Evolutionary conservation across 495 filamentous ascomycete species (phyloP).

Genomic region (Talaromyces borbonicus): DNA sequence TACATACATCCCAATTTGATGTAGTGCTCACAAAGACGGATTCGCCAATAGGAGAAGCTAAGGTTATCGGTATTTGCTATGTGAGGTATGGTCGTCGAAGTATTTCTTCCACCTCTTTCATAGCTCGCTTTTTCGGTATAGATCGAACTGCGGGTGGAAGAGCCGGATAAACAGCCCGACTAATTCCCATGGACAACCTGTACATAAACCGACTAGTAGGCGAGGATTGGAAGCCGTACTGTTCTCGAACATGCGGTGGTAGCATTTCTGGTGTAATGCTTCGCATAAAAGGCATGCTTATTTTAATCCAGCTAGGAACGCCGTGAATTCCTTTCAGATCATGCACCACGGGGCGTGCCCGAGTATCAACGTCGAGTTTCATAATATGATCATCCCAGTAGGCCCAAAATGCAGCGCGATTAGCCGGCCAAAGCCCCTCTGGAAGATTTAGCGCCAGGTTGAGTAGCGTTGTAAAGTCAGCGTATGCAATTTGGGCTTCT

Average conservation of each 20-base stretch:
- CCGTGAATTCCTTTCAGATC: conserved; percentile 19
- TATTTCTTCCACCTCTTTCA: conserved; percentile 8
- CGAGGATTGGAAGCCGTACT: conserved; percentile 30
- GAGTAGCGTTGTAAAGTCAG: conserved; percentile 26
- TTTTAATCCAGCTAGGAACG: conserved; percentile 25
- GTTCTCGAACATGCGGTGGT: conserved; percentile 26
- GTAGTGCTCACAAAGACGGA: no score
- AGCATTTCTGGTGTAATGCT: conserved; percentile 33
- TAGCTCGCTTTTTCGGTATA: conserved; percentile 5
- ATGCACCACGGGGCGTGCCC: conserved; percentile 25
- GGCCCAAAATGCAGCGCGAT: conserved; percentile 27
- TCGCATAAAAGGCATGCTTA: conserved; percentile 26
- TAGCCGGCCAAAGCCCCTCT: conserved; percentile 22
- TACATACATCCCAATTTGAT: no score
- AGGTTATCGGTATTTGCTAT: no score
- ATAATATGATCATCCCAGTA: conserved; percentile 33
- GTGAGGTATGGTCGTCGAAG: neutral
- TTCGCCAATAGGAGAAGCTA: no score
- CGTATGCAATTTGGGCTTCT: conserved; percentile 27
- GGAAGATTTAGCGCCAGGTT: conserved; percentile 19
- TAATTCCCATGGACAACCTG: conserved; percentile 27
- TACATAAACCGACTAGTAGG: conserved; percentile 23
- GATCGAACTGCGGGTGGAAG: conserved; percentile 22
- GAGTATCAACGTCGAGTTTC: conserved; percentile 20
- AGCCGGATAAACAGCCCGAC: conserved; percentile 28